Base-by-base conservation (phyloP, 257 asterid genomes). In the Buddleja alternifolia region DNA sequence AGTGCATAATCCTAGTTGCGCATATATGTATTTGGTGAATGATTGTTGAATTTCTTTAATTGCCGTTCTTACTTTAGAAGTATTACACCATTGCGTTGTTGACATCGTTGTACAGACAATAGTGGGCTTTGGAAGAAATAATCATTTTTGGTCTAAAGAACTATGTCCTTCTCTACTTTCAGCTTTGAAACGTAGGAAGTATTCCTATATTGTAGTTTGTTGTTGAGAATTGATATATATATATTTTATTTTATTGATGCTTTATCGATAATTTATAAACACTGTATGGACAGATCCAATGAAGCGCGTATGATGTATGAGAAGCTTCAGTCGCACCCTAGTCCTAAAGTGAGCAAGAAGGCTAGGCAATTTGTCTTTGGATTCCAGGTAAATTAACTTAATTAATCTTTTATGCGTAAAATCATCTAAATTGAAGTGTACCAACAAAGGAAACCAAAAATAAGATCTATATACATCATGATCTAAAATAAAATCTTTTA, bases 251-350 rank as follows among this genome's bases (percentile, higher is more conserved):
- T 5, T 29, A 1, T 65, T 56, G 73, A 14, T 52, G 23, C 32
- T 55, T 32, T 23, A 10, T 9, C 17, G 63, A 59, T 21, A 7
- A 59, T 63, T 44, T 11, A 67, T 34, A 11, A 61, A 45, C 20
- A 50, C 20, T 74, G 71, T 36, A 42, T 40, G 68, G 60, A n/a
- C 86, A 93, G 97, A 80, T 24, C 80, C 42, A 77, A 77, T 40
- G 96, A 93, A 79, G 99, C 99, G 10, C 92, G 93, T 20, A 17
- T 15, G 42, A 87, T 93, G 99, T 93, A 93, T 59, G 95, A 88
- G 78, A 93, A 87, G 80, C 97, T 93, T 63, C 86, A 83, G 77
- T 83, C 93, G 61, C 97, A 90, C 76, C 96, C 99, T 9, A 83
- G 71, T 63, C 81, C 85, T 63, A 63, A 69, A 83, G 96, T 90